A percentile compares a stretch with the other conserved stretches of the same genome.
Conservation (phyloP, 2,329 filamentous ascomycete species). For the Ophiosphaerella korrae region DNA sequence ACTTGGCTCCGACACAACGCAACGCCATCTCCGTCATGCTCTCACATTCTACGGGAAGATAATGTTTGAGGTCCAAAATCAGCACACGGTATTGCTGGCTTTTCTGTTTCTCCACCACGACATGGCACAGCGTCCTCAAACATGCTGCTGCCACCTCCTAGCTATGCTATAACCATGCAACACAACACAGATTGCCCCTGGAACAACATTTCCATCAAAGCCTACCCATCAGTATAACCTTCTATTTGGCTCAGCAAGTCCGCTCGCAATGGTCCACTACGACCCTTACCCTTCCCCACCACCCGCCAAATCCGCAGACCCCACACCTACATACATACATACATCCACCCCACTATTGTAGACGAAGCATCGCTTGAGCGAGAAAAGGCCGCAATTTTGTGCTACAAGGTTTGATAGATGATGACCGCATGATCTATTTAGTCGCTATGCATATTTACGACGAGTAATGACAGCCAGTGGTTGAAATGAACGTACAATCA, state of each 20-base stretch:
- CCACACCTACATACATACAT: constrained; percentile 10
- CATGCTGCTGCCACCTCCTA: no score
- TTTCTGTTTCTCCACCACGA: not conserved
- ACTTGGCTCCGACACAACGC: not conserved
- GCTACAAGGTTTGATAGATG: constrained; percentile 19
- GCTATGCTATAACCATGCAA: no score
- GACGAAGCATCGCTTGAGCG: constrained; percentile 27
- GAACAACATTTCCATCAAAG: no score
- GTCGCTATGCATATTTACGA: no score
- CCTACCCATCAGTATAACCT: not conserved
- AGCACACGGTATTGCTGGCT: not conserved
- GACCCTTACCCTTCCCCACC: not conserved
- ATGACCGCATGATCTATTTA: no score
- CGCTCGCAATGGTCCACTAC: constrained; percentile 5
- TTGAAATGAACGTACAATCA: no score
- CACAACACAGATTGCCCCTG: no score
- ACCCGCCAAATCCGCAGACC: constrained; percentile 10
- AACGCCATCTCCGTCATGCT: not conserved
- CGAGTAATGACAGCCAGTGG: no score
- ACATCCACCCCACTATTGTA: constrained; percentile 5
- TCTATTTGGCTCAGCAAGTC: not conserved
- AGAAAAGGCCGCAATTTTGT: constrained; percentile 26
- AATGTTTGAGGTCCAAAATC: no score
- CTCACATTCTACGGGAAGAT: not conserved
- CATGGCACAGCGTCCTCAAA: not conserved